These are phyloP conservation scores for Ophiostoma sp. DNA, from an alignment of 2,329 filamentous ascomycete species.

Conservation along the genomic window DNA sequence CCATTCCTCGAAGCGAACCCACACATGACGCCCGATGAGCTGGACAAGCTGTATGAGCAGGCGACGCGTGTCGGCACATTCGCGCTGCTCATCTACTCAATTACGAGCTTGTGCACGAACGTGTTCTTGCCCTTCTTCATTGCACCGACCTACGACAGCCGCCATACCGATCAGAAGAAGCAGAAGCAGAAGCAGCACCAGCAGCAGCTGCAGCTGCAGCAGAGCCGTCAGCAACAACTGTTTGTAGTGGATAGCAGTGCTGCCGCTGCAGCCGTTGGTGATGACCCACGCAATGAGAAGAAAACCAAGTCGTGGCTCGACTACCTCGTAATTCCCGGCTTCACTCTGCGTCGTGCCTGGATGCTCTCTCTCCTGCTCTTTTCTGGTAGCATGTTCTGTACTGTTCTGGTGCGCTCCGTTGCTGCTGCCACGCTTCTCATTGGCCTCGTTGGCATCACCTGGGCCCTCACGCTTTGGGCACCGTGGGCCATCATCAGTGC, in stretches of 20 bases:
- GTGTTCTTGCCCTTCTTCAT: constrained; percentile 84
- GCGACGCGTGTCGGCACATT: constrained; percentile 87
- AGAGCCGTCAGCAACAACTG: background rate
- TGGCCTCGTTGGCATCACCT: constrained; percentile 81
- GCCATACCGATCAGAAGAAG: constrained; percentile 32
- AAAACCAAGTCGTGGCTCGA: constrained; percentile 52
- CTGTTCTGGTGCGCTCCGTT: constrained; percentile 73
- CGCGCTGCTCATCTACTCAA: constrained; percentile 82
- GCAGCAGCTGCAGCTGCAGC: background rate
- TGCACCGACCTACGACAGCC: constrained; percentile 70
- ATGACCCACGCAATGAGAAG: constrained; percentile 35
- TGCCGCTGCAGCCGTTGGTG: background rate
- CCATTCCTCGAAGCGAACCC: constrained; percentile 76
- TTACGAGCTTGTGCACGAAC: constrained; percentile 79
- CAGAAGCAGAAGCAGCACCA: background rate
- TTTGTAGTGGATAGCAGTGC: constrained; percentile 6
- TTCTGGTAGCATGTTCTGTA: constrained; percentile 75
- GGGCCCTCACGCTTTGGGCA: constrained; percentile 92
- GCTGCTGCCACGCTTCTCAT: constrained; percentile 74
- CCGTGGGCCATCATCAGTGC: constrained; percentile 93
- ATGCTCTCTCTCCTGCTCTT: constrained; percentile 83
- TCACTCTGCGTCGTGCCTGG: constrained; percentile 89
- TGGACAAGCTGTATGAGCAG: constrained; percentile 77
- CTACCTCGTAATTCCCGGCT: constrained; percentile 71
- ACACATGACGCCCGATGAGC: constrained; percentile 71